phyloP scores from a whole-genome alignment of 306 rosid genomes.

The Cucumis hystrix region DNA sequence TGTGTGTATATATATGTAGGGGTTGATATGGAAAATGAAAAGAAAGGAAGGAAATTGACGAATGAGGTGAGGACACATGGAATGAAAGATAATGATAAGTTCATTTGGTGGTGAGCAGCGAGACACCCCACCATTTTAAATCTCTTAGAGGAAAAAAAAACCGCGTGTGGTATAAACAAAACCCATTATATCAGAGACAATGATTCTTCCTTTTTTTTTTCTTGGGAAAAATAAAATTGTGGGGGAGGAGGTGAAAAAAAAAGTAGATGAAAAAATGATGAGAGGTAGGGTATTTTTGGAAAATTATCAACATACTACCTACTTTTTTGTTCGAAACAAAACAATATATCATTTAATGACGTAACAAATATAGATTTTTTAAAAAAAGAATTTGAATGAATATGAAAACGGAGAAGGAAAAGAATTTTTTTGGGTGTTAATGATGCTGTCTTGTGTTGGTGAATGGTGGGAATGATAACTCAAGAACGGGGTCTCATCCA shows the following conservation, averaged over 20 bases:
- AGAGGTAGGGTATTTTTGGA: conserved; percentile 20
- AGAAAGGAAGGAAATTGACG: conserved; percentile 15
- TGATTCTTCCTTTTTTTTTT: conserved; percentile 16
- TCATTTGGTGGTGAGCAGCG: conserved; percentile 71
- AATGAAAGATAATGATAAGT: conserved; percentile 58
- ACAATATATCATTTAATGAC: too few species aligned
- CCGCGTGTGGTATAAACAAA: conserved; percentile 74
- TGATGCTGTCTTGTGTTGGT: conserved; percentile 85
- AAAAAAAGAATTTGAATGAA: too few species aligned
- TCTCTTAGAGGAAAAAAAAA: conserved; percentile 18
- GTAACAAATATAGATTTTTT: too few species aligned
- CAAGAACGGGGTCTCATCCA: conserved; percentile 51
- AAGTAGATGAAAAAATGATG: conserved; percentile 39
- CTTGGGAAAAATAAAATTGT: background rate
- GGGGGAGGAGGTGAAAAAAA: conserved; percentile 4
- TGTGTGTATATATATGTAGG: background rate
- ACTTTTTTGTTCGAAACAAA: too few species aligned
- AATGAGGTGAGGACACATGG: conserved; percentile 57
- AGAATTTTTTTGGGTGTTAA: conserved; percentile 40
- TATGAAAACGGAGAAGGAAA: conserved; percentile 46
- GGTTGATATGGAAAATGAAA: background rate
- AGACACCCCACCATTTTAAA: conserved; percentile 18
- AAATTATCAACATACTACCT: too few species aligned
- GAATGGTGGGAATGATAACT: conserved; percentile 75
- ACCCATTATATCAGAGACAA: conserved; percentile 35